Conservation (phyloP, 306 rosid genomes). For the Quillaja saponaria region DNA sequence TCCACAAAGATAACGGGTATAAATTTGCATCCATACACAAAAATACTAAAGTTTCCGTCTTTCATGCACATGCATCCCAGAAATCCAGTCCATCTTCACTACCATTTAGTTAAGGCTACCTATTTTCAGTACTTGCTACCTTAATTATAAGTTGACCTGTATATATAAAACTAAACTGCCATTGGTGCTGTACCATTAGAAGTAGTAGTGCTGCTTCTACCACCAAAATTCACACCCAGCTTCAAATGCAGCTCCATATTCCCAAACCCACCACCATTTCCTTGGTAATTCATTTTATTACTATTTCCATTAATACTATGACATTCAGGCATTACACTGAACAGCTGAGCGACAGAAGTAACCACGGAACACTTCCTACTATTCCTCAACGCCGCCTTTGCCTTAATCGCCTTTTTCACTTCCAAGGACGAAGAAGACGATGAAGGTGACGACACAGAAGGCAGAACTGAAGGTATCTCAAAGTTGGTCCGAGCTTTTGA, state of each 20-base stretch:
- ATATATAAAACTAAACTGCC: conserved; percentile 8
- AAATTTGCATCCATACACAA: no score
- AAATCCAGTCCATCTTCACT: no score
- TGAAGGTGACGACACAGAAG: conserved; percentile 29
- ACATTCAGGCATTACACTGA: conserved; percentile 44
- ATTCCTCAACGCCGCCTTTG: neutral
- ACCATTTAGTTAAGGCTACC: no score
- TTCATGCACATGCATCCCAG: no score
- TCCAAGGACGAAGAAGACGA: conserved; percentile 27
- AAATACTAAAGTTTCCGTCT: no score
- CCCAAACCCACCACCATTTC: neutral
- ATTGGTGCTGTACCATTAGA: neutral
- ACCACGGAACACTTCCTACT: conserved; percentile 56
- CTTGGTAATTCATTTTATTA: neutral
- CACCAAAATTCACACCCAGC: conserved; percentile 36
- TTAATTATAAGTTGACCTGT: neutral
- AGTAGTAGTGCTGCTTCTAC: neutral
- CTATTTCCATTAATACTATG: neutral
- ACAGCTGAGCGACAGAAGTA: conserved; percentile 62
- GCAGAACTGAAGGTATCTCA: conserved; percentile 59
- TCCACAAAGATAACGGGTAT: no score
- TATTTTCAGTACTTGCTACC: no score
- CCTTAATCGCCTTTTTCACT: neutral
- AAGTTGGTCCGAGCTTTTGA: conserved; percentile 82
- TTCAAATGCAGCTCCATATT: conserved; percentile 51